phyloP scores from a whole-genome alignment of 768 basidiomycete species.

The Hygrocybe coccinea region DNA sequence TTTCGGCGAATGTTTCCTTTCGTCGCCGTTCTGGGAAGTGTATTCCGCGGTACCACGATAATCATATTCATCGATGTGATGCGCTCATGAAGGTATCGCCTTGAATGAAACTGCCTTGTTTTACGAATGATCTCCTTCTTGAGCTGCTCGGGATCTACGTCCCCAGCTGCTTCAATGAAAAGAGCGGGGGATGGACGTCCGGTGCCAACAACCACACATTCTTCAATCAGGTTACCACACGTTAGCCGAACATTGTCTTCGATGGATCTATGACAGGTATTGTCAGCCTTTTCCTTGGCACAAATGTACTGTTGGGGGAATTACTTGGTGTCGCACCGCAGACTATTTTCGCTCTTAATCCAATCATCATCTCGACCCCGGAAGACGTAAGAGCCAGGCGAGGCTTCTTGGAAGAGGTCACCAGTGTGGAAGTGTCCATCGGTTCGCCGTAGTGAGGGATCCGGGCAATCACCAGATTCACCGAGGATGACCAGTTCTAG shows the following conservation, averaged over 20 bases:
- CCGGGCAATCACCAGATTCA: slow-evolving; percentile 66
- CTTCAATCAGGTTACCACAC: slow-evolving; percentile 60
- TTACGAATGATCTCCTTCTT: slow-evolving; percentile 70
- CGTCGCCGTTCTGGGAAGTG: slow-evolving; percentile 71
- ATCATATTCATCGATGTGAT: slow-evolving; percentile 62
- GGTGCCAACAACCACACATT: slow-evolving; percentile 73
- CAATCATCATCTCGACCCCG: slow-evolving; percentile 78
- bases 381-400: slow-evolving; percentile 55
- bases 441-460: slow-evolving; percentile 46
- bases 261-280: slow-evolving; percentile 46
- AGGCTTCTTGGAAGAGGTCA: slow-evolving; percentile 67
- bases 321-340: slow-evolving; percentile 72
- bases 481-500: slow-evolving; percentile 68
- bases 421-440: slow-evolving; percentile 80
- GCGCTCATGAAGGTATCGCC: slow-evolving; percentile 76
- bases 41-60: slow-evolving; percentile 57
- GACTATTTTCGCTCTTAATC: slow-evolving; percentile 77
- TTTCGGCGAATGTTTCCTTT: slow-evolving; percentile 78
- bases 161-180: slow-evolving; percentile 61
- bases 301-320: slow-evolving; percentile 9
- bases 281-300: neutral
- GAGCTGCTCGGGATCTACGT: slow-evolving; percentile 52
- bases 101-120: slow-evolving; percentile 65
- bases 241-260: slow-evolving; percentile 69
- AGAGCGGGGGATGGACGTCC: slow-evolving; percentile 73